phyloP scores from a whole-genome alignment of 2,329 filamentous ascomycete genomes.

The Trichoderma sp. region DNA sequence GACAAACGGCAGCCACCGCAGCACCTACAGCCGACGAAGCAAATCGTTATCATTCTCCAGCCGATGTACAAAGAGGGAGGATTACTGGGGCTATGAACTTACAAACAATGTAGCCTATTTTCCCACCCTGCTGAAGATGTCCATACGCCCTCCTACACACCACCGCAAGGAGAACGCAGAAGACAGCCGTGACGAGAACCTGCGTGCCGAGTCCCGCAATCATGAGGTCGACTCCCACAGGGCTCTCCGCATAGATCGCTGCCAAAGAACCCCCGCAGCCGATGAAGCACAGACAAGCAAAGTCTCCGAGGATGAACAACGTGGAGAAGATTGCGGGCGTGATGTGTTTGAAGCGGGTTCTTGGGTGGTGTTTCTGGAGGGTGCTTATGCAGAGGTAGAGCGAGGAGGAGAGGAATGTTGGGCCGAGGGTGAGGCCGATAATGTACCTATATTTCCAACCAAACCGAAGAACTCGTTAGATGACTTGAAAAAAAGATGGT shows the following conservation, averaged over 20 bases:
- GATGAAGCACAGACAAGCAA: slow-evolving; percentile 9
- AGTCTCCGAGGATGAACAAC: slow-evolving; percentile 7
- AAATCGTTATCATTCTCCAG: background rate
- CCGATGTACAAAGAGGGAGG: background rate
- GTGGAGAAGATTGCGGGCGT: background rate
- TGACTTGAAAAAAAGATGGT: background rate
- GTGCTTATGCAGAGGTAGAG: slow-evolving; percentile 9
- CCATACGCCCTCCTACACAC: background rate
- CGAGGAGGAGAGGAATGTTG: slow-evolving; percentile 17
- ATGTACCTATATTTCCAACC: background rate
- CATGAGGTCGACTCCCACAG: slow-evolving; percentile 15
- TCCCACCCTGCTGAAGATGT: background rate
- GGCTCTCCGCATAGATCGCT: background rate
- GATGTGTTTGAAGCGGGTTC: background rate
- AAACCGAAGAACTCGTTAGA: background rate
- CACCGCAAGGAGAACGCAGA: background rate
- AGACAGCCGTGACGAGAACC: slow-evolving; percentile 2
- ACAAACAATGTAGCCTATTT: slow-evolving; percentile 2
- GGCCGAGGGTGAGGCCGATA: slow-evolving; percentile 21
- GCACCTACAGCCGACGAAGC: background rate
- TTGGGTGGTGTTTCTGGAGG: slow-evolving; percentile 3
- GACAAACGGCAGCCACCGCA: slow-evolving; percentile 6
- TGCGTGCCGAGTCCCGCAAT: slow-evolving; percentile 12
- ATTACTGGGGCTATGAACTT: too few species aligned
- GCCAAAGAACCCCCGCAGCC: slow-evolving; percentile 14